These are phyloP conservation scores for Echria macrotheca DNA, from an alignment of 495 filamentous ascomycete genomes.

Conservation along the genomic window DNA sequence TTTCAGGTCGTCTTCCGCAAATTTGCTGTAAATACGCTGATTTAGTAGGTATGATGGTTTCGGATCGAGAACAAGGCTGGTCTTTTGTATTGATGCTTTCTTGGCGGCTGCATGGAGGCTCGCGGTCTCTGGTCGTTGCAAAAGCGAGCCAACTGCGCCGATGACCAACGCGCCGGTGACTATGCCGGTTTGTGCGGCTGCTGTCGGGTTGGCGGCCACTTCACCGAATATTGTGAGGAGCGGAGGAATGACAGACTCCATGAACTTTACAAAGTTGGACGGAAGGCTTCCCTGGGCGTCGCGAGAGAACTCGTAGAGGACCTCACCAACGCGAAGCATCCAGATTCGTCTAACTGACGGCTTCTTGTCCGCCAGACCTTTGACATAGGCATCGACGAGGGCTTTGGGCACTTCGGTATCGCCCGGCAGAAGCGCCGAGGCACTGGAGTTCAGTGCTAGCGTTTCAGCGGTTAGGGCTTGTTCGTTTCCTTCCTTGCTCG, in stretches of 20 bases:
- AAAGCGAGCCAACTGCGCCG: constrained; percentile 53
- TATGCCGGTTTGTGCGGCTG: constrained; percentile 70
- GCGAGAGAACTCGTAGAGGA: constrained; percentile 54
- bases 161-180: constrained; percentile 68
- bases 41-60: constrained; percentile 86
- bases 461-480: constrained; percentile 69
- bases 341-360: constrained; percentile 72
- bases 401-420: constrained; percentile 54
- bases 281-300: constrained; percentile 37
- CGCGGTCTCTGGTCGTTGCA: constrained; percentile 36
- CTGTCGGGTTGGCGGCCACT: constrained; percentile 65
- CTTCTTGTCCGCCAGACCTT: constrained; percentile 81
- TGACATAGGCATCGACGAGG: constrained; percentile 63
- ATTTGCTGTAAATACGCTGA: constrained; percentile 73
- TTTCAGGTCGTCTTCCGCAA: constrained; percentile 65
- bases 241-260: constrained; percentile 55
- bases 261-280: constrained; percentile 47
- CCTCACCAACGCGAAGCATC: constrained; percentile 67
- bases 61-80: constrained; percentile 57
- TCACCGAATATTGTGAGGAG: constrained; percentile 73
- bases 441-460: constrained; percentile 57
- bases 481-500: constrained; percentile 83
- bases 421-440: constrained; percentile 53
- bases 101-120: constrained; percentile 43
- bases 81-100: constrained; percentile 54